Evolutionary conservation across 2,329 filamentous ascomycete genomes (phyloP), one percentile per base, ranked within the genome.

Genomic region (Myriangium duriaei): DNA sequence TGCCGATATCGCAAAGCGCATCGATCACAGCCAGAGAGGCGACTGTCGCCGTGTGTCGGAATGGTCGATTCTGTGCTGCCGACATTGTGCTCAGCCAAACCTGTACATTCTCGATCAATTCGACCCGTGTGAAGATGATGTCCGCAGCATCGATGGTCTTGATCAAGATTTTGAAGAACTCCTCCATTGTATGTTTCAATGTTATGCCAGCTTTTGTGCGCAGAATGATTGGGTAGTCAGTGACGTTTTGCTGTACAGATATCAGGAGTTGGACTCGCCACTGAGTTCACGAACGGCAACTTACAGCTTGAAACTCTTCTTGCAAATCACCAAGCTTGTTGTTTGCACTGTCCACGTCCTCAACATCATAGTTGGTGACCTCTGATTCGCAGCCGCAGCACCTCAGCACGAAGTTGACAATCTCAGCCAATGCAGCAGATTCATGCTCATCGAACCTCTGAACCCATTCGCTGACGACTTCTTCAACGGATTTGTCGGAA

Each of bases 1-100:
- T 73, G 9, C 81, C 81, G 21, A 88, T 69, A 32, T 74, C 69
- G 45, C 85, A 87, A 16, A 96, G 66, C 1, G 82, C 75, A 21
- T 76, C 84, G 40, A 83, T 79, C 46, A 94, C 79, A 11, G 83
- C 72, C 21, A 96, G 65, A 1, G 83, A 79, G 15, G 88, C 79
- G 0, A 91, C 79, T 2, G 88, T 94, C 1, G 87, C 82, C 0
- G 91, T 98, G 59, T 98, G 91, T 46, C 91, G 75, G 60, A 98
- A 95, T 2, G 91, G 86, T 39, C 91, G 77, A 44, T 88, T 78
- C 3, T 76, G 72, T 0, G 86, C 87, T 3, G 85, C 91, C 2
- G 88, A 91, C 80, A 98, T 84, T 42, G 83, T 81, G 28, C 79
- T 79, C 43, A 95, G 69, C 91, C 91, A 98, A 41, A 83, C 71